These are phyloP conservation scores for Voacanga thouarsii DNA, from an alignment of 257 asterid genomes.

Conservation along the genomic window DNA sequence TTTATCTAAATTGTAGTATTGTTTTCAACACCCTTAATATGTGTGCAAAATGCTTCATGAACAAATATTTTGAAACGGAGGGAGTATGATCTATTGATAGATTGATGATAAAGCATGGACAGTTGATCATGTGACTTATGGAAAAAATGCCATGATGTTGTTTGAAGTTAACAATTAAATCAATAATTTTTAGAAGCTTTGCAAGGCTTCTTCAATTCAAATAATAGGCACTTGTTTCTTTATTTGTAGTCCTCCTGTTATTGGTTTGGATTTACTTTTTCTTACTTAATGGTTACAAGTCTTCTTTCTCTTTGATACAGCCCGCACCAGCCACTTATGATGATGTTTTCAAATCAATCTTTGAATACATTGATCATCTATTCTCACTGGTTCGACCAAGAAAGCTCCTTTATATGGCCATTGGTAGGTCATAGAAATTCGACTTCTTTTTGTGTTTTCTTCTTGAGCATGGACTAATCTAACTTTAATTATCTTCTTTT, in stretches of 20 bases:
- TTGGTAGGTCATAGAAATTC: conserved; percentile 49
- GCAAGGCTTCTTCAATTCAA: neutral
- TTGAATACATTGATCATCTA: conserved; percentile 89
- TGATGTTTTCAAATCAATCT: conserved; percentile 77
- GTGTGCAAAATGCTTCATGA: too few relatives aligned
- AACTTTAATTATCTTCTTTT: conserved; percentile 18
- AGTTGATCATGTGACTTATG: too few relatives aligned
- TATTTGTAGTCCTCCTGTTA: neutral
- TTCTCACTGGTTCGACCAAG: conserved; percentile 89
- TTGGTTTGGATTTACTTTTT: neutral
- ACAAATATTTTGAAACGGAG: too few relatives aligned
- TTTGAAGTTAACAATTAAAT: neutral
- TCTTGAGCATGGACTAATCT: conserved; percentile 11
- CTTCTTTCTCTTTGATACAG: conserved; percentile 46
- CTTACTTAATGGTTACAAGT: neutral
- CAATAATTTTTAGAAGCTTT: neutral
- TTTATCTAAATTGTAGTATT: too few relatives aligned
- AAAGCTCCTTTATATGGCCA: conserved; percentile 91
- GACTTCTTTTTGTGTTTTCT: conserved; percentile 3
- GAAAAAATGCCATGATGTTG: neutral
- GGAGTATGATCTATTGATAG: neutral
- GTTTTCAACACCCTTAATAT: too few relatives aligned
- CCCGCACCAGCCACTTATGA: conserved; percentile 82
- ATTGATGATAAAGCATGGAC: neutral
- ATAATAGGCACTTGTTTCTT: neutral